These are phyloP conservation scores for Trichoderma sp. DNA, from an alignment of 2,329 filamentous ascomycete species.

Conservation along the genomic window DNA sequence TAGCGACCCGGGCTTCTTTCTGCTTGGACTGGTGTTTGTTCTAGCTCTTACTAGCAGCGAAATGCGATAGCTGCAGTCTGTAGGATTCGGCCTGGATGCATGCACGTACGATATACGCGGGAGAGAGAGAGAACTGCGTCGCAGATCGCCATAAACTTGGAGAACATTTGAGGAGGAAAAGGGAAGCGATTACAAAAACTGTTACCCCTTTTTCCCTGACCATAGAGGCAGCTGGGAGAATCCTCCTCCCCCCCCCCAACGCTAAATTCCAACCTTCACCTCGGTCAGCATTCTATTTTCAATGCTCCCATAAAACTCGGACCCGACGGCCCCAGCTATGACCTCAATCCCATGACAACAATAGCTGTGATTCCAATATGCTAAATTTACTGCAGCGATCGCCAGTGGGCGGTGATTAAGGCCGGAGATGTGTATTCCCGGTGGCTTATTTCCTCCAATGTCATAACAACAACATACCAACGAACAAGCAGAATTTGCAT, in stretches of 20 bases:
- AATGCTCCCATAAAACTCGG: not conserved
- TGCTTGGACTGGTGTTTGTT: not conserved
- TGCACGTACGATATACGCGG: not conserved
- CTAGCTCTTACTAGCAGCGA: not conserved
- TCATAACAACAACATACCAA: not conserved
- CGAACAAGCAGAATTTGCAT: not conserved
- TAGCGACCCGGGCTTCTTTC: not conserved
- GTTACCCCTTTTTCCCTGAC: not conserved
- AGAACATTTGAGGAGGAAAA: not conserved
- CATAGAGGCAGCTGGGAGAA: too few species aligned
- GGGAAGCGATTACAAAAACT: not conserved
- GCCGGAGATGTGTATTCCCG: not conserved
- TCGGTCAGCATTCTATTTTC: conserved; percentile 21
- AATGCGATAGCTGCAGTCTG: not conserved
- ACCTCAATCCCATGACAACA: conserved; percentile 1
- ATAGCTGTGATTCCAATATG: not conserved
- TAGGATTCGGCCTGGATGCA: not conserved
- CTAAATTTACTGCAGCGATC: not conserved
- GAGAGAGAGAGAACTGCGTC: not conserved
- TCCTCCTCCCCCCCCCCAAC: not conserved
- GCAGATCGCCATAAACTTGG: not conserved
- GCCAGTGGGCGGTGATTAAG: not conserved
- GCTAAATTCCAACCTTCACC: not conserved
- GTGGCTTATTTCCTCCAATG: not conserved
- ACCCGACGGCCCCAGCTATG: not conserved